These are phyloP conservation scores for Myxozyma neotropica DNA, from an alignment of 805 yeast species.

Conservation along the genomic window DNA sequence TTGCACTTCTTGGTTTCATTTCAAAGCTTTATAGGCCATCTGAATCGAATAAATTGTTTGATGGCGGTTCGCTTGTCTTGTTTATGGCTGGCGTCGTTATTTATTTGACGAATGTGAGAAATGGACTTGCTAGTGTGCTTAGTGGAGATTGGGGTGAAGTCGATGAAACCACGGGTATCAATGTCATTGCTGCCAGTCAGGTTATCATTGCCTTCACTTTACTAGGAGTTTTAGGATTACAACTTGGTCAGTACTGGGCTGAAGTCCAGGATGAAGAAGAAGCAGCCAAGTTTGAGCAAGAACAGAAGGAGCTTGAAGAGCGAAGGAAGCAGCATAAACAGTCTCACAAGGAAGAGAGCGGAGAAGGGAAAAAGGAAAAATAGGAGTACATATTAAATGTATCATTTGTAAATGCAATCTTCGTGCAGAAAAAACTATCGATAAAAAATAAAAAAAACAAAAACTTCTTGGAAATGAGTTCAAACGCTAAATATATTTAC, in stretches of 20 bases:
- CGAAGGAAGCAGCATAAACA: slow-evolving; percentile 2
- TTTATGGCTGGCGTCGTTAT: slow-evolving; percentile 72
- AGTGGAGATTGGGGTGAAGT: slow-evolving; percentile 93
- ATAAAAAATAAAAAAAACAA: not conserved
- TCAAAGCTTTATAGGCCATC: slow-evolving; percentile 85
- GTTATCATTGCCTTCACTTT: slow-evolving; percentile 71
- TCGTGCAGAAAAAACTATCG: not conserved
- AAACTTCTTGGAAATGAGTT: no score
- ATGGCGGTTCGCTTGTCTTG: slow-evolving; percentile 81
- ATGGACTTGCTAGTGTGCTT: slow-evolving; percentile 71
- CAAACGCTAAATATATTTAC: no score
- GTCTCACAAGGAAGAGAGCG: not conserved
- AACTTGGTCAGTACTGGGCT: slow-evolving; percentile 88
- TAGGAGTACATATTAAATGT: not conserved
- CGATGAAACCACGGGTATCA: slow-evolving; percentile 78
- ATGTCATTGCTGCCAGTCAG: slow-evolving; percentile 88
- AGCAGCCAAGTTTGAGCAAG: slow-evolving; percentile 12
- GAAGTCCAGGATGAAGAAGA: slow-evolving; percentile 50
- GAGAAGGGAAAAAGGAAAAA: slow-evolving; percentile 12
- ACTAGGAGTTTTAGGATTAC: slow-evolving; percentile 79
- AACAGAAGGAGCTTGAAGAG: slow-evolving; percentile 15
- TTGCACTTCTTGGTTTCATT: slow-evolving; percentile 74
- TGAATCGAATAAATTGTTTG: slow-evolving; percentile 82
- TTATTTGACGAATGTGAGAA: slow-evolving; percentile 81
- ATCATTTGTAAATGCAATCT: not conserved